Evolutionary conservation across 192 early-diverging fungal species (phyloP).

Genomic region (Umbelopsis isabellina): DNA sequence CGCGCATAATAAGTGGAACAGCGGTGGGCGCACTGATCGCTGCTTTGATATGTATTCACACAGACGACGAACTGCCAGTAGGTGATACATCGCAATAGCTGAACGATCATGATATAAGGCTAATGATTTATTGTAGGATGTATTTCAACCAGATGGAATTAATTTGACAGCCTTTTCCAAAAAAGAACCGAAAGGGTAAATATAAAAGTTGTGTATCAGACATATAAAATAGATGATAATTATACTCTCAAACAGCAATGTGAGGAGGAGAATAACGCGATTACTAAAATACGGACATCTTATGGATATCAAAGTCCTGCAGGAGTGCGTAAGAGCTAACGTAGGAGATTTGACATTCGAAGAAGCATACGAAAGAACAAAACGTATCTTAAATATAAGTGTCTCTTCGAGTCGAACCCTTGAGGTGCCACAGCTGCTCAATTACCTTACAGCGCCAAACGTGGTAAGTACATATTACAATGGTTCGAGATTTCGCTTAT

Average conservation of each 20-base stretch:
- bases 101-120: background rate
- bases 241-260: slow-evolving; percentile 35
- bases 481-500: background rate
- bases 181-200: slow-evolving; percentile 54
- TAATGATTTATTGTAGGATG: slow-evolving; percentile 27
- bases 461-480: slow-evolving; percentile 51
- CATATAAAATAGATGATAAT: background rate
- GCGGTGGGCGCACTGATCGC: slow-evolving; percentile 76
- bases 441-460: slow-evolving; percentile 80
- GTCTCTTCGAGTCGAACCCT: slow-evolving; percentile 73
- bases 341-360: slow-evolving; percentile 73
- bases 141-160: slow-evolving; percentile 63
- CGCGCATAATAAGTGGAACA: slow-evolving; percentile 78
- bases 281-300: slow-evolving; percentile 72
- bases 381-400: slow-evolving; percentile 77
- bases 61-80: slow-evolving; percentile 75
- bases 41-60: slow-evolving; percentile 74
- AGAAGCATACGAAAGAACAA: slow-evolving; percentile 69
- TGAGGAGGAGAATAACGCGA: slow-evolving; percentile 65
- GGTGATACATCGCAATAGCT: background rate
- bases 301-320: slow-evolving; percentile 75
- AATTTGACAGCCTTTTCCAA: slow-evolving; percentile 68
- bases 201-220: background rate
- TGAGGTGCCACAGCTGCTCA: slow-evolving; percentile 74
- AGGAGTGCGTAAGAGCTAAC: slow-evolving; percentile 73